phyloP scores from a whole-genome alignment of 345 rosid species.

The Brassica nigra region DNA sequence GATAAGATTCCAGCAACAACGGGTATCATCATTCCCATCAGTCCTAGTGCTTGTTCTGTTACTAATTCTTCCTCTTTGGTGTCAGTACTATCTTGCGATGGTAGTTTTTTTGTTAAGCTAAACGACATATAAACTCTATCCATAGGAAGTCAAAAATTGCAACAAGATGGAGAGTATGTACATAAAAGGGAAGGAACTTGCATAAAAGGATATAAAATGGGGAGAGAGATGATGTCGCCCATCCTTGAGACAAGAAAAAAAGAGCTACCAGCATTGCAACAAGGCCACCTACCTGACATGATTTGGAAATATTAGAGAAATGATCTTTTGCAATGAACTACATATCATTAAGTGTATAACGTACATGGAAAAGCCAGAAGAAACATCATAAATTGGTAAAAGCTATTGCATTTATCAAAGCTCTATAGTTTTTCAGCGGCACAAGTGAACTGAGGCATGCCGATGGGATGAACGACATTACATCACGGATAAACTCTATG shows the following conservation, averaged over 20 bases:
- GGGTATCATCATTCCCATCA: conserved; percentile 77
- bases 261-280: conserved; percentile 82
- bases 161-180: conserved; percentile 6
- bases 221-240: conserved; percentile 82
- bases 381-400: conserved; percentile 3
- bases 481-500: neutral
- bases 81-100: conserved; percentile 55
- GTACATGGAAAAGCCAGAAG: conserved; percentile 3
- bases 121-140: conserved; percentile 27
- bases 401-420: neutral
- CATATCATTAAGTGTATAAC: neutral
- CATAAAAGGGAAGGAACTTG: neutral
- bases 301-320: conserved; percentile 10
- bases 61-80: conserved; percentile 47
- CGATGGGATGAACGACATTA: neutral
- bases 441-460: neutral
- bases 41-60: conserved; percentile 62
- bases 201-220: conserved; percentile 83
- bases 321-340: neutral
- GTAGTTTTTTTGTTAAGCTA: conserved; percentile 62
- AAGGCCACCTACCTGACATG: conserved; percentile 84
- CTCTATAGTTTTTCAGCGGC: neutral
- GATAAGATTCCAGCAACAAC: conserved; percentile 94
- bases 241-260: conserved; percentile 92
- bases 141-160: conserved; percentile 5